Percentiles rank a stretch among this genome's conserved stretches.
phyloP scores from a whole-genome alignment of 495 filamentous ascomycete genomes.

The Penicillium roqueforti region DNA sequence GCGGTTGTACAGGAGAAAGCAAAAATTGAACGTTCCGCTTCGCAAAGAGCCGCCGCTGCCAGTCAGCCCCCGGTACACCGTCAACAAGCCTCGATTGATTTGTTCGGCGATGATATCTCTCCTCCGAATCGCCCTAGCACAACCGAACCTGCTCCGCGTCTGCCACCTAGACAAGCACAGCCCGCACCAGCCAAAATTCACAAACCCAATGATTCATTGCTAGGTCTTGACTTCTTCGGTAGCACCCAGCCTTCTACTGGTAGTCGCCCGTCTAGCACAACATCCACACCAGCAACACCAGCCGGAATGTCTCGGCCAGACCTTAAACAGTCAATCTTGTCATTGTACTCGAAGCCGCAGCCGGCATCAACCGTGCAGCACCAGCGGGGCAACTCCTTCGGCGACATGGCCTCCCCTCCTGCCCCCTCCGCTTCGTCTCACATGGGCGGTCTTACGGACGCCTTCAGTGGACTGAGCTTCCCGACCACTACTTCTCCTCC shows the following conservation, averaged over 20 bases:
- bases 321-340: conserved; percentile 94
- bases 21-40: conserved; percentile 59
- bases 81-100: conserved; percentile 50
- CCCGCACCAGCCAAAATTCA: conserved; percentile 53
- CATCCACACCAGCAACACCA: conserved; percentile 53
- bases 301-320: conserved; percentile 77
- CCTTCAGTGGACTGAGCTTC: conserved; percentile 82
- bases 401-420: conserved; percentile 59
- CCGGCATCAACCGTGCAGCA: conserved; percentile 51
- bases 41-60: conserved; percentile 42
- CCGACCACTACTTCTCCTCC: conserved; percentile 52
- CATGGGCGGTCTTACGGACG: conserved; percentile 76
- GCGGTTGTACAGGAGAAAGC: conserved; percentile 71
- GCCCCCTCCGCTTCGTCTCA: conserved; percentile 45
- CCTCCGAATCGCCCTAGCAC: conserved; percentile 63
- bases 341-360: conserved; percentile 84
- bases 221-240: conserved; percentile 93
- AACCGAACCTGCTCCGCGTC: conserved; percentile 53
- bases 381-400: conserved; percentile 61
- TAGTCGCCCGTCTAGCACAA: conserved; percentile 66
- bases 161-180: conserved; percentile 55
- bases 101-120: conserved; percentile 59
- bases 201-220: conserved; percentile 76
- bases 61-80: conserved; percentile 42
- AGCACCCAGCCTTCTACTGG: conserved; percentile 58